These are phyloP conservation scores for Neonectria magnoliae DNA, from an alignment of 2,329 filamentous ascomycete species.

Conservation along the genomic window DNA sequence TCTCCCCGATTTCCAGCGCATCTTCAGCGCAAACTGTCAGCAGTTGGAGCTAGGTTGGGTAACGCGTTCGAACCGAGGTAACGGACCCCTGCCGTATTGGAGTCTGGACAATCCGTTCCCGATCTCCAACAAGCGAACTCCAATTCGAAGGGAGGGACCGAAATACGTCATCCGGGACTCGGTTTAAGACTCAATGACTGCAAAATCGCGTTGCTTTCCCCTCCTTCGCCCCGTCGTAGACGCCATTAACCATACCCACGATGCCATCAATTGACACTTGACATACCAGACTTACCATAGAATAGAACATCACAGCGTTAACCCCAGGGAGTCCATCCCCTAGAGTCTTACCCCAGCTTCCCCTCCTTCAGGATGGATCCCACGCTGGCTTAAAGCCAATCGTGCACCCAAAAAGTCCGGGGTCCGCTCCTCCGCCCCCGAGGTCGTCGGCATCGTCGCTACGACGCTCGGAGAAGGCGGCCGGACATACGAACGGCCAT, in stretches of 20 bases:
- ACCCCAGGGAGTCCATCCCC: conserved; percentile 11
- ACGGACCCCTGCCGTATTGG: neutral
- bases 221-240: neutral
- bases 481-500: conserved; percentile 35
- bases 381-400: conserved; percentile 14
- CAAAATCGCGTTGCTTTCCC: neutral
- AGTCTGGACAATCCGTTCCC: neutral
- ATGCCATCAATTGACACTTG: neutral
- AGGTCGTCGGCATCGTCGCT: conserved; percentile 21
- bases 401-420: conserved; percentile 30
- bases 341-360: conserved; percentile 38
- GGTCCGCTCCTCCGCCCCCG: conserved; percentile 27
- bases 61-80: conserved; percentile 15
- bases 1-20: neutral
- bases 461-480: conserved; percentile 22
- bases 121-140: neutral
- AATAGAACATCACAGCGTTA: neutral
- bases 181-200: neutral
- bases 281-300: neutral
- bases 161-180: neutral
- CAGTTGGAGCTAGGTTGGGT: neutral
- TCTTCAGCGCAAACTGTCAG: neutral
- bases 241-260: neutral
- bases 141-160: neutral
- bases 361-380: conserved; percentile 12